Evolutionary conservation across 2,329 filamentous ascomycete genomes (phyloP).

Genomic region (Aspergillus sergii): DNA sequence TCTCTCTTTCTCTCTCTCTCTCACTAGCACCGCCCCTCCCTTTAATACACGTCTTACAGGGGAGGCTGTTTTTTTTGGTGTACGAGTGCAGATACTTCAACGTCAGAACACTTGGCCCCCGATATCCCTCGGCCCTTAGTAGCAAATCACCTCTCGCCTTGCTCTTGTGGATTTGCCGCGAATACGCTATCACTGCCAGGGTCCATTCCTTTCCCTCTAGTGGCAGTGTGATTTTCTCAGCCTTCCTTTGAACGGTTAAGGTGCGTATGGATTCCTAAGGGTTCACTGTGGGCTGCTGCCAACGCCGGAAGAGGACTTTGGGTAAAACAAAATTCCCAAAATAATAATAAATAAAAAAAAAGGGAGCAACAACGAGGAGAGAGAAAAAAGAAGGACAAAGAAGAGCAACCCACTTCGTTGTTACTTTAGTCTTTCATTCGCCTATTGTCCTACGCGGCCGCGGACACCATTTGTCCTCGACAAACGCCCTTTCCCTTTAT

Average conservation of each 20-base stretch:
- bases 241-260: slow-evolving; percentile 7
- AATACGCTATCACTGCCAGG: slow-evolving; percentile 25
- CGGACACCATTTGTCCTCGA: slow-evolving; percentile 19
- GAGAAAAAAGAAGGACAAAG: slow-evolving; percentile 11
- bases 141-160: slow-evolving; percentile 19
- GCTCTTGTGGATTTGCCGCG: slow-evolving; percentile 26
- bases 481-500: slow-evolving; percentile 21
- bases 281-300: not conserved
- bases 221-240: slow-evolving; percentile 21
- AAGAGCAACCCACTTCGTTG: slow-evolving; percentile 16
- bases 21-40: slow-evolving; percentile 1
- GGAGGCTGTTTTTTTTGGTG: slow-evolving; percentile 2
- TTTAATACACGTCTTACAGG: slow-evolving; percentile 12
- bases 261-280: slow-evolving; percentile 17
- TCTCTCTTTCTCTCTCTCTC: not conserved
- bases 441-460: slow-evolving; percentile 13
- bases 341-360: not conserved
- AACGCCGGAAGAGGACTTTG: not conserved
- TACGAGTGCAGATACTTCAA: slow-evolving; percentile 12
- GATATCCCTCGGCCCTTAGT: slow-evolving; percentile 9
- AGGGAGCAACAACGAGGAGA: slow-evolving; percentile 7
- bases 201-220: slow-evolving; percentile 26
- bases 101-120: slow-evolving; percentile 10
- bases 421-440: slow-evolving; percentile 11
- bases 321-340: not conserved